phyloP scores from a whole-genome alignment of 306 rosid species.

The Sindora glabra region DNA sequence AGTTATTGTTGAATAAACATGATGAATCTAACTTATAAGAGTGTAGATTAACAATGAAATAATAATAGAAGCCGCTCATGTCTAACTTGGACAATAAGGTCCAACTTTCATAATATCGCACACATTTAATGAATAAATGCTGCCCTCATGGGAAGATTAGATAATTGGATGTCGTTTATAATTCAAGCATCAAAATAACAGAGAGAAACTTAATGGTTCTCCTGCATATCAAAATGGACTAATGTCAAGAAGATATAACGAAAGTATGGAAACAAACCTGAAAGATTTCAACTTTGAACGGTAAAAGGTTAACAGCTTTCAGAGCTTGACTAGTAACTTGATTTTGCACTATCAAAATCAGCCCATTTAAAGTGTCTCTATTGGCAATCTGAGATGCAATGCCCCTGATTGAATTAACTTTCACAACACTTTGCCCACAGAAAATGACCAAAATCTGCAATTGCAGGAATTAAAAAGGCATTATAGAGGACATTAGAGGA shows the following conservation, averaged over 20 bases:
- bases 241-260: neutral
- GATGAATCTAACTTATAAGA: neutral
- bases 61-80: neutral
- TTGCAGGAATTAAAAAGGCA: neutral
- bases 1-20: neutral
- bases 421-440: conserved; percentile 51
- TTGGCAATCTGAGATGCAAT: conserved; percentile 53
- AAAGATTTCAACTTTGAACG: conserved; percentile 75
- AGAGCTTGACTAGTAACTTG: conserved; percentile 68
- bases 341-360: conserved; percentile 56
- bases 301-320: conserved; percentile 45
- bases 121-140: neutral
- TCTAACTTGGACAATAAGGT: neutral
- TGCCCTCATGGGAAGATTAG: neutral
- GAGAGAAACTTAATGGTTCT: neutral
- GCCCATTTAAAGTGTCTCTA: conserved; percentile 55
- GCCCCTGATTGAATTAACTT: conserved; percentile 47
- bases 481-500: neutral
- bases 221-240: neutral
- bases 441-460: conserved; percentile 69
- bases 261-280: conserved; percentile 53
- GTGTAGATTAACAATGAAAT: neutral
- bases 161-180: neutral
- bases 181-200: neutral
- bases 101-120: neutral